These are phyloP conservation scores for Jasminum sambac DNA, from an alignment of 257 asterid genomes.

Conservation along the genomic window DNA sequence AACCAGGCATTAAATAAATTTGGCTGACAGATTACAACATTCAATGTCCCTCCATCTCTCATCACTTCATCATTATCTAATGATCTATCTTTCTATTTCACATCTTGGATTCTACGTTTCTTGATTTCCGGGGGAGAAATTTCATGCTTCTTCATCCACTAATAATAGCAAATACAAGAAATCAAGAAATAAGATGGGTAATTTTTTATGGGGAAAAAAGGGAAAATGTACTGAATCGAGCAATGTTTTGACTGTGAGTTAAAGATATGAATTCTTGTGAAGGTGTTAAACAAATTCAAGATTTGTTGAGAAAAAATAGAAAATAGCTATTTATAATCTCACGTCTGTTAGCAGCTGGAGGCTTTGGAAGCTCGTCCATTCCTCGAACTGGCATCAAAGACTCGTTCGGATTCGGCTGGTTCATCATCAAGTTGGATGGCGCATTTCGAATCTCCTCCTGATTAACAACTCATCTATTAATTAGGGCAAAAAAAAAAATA, in stretches of 20 bases:
- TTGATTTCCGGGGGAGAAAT: slow-evolving; percentile 55
- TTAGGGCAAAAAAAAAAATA: not conserved
- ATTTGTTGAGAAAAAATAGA: not conserved
- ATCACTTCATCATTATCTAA: slow-evolving; percentile 86
- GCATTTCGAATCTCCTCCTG: slow-evolving; percentile 88
- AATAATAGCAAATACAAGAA: not conserved
- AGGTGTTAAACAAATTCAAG: not conserved
- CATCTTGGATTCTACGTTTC: slow-evolving; percentile 34
- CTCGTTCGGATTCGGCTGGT: slow-evolving; percentile 70
- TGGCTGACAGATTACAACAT: slow-evolving; percentile 49
- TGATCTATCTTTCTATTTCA: slow-evolving; percentile 41
- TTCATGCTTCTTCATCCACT: slow-evolving; percentile 16
- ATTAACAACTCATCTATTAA: not conserved
- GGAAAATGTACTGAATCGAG: slow-evolving; percentile 35
- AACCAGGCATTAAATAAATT: slow-evolving; percentile 43
- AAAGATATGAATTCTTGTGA: slow-evolving; percentile 32
- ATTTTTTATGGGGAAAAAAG: not conserved
- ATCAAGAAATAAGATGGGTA: not conserved
- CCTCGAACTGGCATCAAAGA: slow-evolving; percentile 66
- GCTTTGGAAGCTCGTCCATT: slow-evolving; percentile 89
- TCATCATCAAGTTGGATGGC: slow-evolving; percentile 66
- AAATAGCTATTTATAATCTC: slow-evolving; percentile 21
- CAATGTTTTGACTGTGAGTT: slow-evolving; percentile 43
- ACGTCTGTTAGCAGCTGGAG: slow-evolving; percentile 95
- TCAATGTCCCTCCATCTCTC: slow-evolving; percentile 32